Percentiles rank a stretch among this genome's conserved stretches.
phyloP scores from a whole-genome alignment of 2,329 filamentous ascomycete species.

The Botrytis squamosa region DNA sequence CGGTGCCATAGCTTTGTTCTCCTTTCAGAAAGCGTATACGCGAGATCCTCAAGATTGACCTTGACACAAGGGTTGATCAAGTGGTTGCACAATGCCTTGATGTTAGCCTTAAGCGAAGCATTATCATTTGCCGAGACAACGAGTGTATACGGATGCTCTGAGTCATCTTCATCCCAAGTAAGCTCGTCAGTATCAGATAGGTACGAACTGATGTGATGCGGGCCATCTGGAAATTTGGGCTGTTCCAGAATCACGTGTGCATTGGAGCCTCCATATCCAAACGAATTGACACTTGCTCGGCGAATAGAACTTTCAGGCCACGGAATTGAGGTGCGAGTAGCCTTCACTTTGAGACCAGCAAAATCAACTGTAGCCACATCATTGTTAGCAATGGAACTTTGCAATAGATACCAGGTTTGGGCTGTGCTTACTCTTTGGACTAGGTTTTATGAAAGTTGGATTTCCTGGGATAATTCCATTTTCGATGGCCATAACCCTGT shows the following conservation, averaged over 20 bases:
- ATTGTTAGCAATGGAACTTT: background rate
- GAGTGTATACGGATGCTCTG: background rate
- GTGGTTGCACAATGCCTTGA: conserved; percentile 14
- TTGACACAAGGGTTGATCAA: conserved; percentile 18
- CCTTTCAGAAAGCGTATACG: conserved; percentile 33
- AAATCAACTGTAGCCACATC: conserved; percentile 20
- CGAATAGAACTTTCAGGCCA: conserved; percentile 41
- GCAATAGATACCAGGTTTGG: background rate
- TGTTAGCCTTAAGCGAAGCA: conserved; percentile 6
- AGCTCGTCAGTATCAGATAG: background rate
- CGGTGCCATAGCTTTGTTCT: conserved; percentile 27
- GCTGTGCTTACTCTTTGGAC: conserved; percentile 26
- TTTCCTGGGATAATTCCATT: conserved; percentile 44
- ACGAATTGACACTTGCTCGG: conserved; percentile 44
- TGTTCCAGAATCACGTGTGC: conserved; percentile 34
- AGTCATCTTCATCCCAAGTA: conserved; percentile 15
- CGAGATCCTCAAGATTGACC: conserved; percentile 22
- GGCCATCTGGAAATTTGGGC: background rate
- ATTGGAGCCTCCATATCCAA: conserved; percentile 34
- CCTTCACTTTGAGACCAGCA: conserved; percentile 39
- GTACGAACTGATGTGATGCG: conserved; percentile 5
- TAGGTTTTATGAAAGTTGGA: conserved; percentile 42
- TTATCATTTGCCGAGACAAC: conserved; percentile 23
- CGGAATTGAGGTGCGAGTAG: conserved; percentile 14
- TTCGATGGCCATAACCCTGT: conserved; percentile 44